These are phyloP conservation scores for Globisporangium barbulae DNA, from an alignment of 352 stramenopile genomes.

Conservation along the genomic window DNA sequence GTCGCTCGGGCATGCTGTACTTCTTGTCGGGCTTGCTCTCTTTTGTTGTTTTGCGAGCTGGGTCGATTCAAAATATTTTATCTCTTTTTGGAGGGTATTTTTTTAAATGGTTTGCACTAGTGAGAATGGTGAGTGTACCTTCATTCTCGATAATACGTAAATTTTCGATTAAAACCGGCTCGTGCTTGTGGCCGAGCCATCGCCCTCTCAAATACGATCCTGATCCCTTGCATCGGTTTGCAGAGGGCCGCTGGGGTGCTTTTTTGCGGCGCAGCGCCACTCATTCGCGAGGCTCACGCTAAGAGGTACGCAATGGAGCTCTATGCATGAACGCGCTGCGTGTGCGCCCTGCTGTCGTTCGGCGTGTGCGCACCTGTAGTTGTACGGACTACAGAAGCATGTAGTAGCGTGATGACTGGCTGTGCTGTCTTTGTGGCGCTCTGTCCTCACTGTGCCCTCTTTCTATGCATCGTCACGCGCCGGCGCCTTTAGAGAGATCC, in stretches of 20 bases:
- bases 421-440: not conserved
- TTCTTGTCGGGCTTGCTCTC: too few species aligned
- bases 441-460: not conserved
- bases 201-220: too few species aligned
- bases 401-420: not conserved
- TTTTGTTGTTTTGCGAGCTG: too few species aligned
- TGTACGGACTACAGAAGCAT: not conserved
- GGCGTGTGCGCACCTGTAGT: not conserved
- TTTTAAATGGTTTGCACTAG: too few species aligned
- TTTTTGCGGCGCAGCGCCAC: slow-evolving; percentile 13
- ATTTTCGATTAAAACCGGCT: too few species aligned
- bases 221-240: not conserved
- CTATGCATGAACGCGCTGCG: not conserved
- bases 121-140: too few species aligned
- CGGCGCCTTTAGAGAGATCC: not conserved
- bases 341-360: not conserved
- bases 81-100: too few species aligned
- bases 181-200: too few species aligned
- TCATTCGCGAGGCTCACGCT: slow-evolving; percentile 11
- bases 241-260: not conserved
- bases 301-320: slow-evolving; percentile 4
- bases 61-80: too few species aligned
- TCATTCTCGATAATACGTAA: too few species aligned
- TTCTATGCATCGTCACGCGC: not conserved
- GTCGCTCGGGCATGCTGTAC: too few species aligned